Base-by-base conservation (phyloP, 176 grass and related monocot genomes). In the Phoenix roebelenii region DNA sequence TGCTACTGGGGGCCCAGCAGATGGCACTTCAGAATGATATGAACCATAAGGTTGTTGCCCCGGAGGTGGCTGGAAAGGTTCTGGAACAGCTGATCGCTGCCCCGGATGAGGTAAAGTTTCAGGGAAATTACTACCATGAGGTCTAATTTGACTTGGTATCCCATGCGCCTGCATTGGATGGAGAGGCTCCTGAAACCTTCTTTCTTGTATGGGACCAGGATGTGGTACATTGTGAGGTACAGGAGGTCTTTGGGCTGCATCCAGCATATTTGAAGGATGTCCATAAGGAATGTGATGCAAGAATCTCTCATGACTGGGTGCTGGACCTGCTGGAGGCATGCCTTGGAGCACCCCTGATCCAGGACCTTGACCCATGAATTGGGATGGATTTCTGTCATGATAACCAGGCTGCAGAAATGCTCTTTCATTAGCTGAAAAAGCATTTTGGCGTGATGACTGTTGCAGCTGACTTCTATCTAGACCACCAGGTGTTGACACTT, bases 181-280 rank as follows among this genome's bases (percentile, higher is more conserved):
- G 3, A 66, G 81, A 54, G 28, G 25, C 28, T 68, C 65, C 18
- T 56, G 65, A 5, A 25, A 29, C 28, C 52, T 68, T 67, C 65
- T 62, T 32, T 62, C 70, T 22, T 61, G 59, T 19, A 7, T 62
- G n/a, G 18, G 12, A 17, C 70, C 58, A 54, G 70, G 24, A 20
- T 54, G 58, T 63, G 49, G 17, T 71, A 75, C 78, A 67, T 78
- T 81, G 44, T 85, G 77, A 52, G 77, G 60, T 73, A 54, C 75
- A 63, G 60, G 67, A 23, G 57, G 79, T 18, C 72, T 74, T 50
- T 64, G 61, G 16, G 22, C 22, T 65, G 60, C 15, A 58, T 32
- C 50, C 22, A 50, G 7, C 26, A 65, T 18, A 58, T 58, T 65
- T 57, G 61, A 49, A 51, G 61, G 53, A 29, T 74, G 72, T 3